phyloP scores from a whole-genome alignment of 208 protist species.

The Leishmania mexicana region DNA sequence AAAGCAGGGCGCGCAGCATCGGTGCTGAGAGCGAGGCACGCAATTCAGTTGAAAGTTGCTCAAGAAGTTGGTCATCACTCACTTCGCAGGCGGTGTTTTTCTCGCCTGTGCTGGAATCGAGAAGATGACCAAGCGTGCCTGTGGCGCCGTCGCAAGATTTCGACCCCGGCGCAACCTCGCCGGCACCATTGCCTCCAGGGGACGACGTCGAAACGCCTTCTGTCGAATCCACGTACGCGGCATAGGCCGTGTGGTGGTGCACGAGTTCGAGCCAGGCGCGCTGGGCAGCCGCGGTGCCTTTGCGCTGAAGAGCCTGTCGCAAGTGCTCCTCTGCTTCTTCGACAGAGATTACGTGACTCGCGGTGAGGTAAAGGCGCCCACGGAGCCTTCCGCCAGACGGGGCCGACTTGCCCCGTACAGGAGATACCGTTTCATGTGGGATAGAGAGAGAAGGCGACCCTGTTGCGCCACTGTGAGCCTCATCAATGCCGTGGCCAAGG shows the following conservation, averaged over 20 bases:
- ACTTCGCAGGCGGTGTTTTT: constrained; percentile 2
- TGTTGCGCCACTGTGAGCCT: neutral
- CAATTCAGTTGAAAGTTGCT: constrained; percentile 68
- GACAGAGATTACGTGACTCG: constrained; percentile 35
- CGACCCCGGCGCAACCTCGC: neutral
- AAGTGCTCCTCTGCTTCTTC: constrained; percentile 36
- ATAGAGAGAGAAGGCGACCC: neutral
- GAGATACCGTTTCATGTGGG: neutral
- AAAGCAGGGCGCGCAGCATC: constrained; percentile 62
- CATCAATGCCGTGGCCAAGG: neutral
- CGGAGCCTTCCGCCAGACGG: constrained; percentile 8
- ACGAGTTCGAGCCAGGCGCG: constrained; percentile 36
- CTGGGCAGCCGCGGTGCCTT: constrained; percentile 19
- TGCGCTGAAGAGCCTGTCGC: constrained; percentile 14
- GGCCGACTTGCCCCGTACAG: neutral
- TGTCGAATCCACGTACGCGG: constrained; percentile 21
- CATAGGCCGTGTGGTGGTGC: constrained; percentile 42
- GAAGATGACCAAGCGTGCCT: neutral
- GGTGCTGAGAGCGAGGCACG: constrained; percentile 53
- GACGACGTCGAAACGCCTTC: neutral
- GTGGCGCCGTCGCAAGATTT: neutral
- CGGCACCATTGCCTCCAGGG: neutral
- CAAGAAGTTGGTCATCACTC: constrained; percentile 33
- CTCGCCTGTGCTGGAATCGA: neutral
- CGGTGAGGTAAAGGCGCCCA: constrained; percentile 35